These are phyloP conservation scores for Alternaria incomplexa DNA, from an alignment of 2,329 filamentous ascomycete genomes.

Conservation along the genomic window DNA sequence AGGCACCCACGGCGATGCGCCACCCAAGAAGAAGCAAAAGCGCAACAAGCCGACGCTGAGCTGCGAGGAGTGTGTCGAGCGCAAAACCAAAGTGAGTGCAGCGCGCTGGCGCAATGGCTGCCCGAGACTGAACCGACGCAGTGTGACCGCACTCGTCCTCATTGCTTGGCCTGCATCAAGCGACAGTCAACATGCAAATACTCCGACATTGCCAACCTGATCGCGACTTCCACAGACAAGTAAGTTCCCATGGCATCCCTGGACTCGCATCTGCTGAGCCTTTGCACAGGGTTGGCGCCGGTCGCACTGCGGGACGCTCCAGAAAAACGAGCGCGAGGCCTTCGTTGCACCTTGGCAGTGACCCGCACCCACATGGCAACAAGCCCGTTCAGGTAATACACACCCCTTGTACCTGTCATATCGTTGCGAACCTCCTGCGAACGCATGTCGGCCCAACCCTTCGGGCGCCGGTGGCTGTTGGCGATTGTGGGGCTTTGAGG, in stretches of 20 bases:
- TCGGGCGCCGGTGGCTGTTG: not conserved
- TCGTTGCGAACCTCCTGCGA: conserved; percentile 8
- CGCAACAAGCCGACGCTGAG: conserved; percentile 83
- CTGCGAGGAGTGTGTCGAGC: conserved; percentile 79
- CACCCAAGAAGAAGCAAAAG: conserved; percentile 75
- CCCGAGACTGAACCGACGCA: conserved; percentile 44
- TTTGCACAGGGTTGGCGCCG: conserved; percentile 31
- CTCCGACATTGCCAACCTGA: conserved; percentile 75
- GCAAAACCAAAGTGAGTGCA: conserved; percentile 74
- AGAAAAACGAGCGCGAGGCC: conserved; percentile 40
- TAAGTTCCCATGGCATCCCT: conserved; percentile 36
- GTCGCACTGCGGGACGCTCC: conserved; percentile 31
- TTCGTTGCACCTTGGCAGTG: conserved; percentile 25
- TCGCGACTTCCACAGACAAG: conserved; percentile 65
- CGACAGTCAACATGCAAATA: conserved; percentile 78
- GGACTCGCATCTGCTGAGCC: conserved; percentile 26
- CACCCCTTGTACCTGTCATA: conserved; percentile 21
- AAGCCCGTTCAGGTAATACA: conserved; percentile 38
- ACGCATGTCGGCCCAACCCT: conserved; percentile 20
- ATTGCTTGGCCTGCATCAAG: conserved; percentile 68
- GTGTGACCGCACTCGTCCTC: conserved; percentile 76
- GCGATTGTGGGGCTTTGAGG: not conserved
- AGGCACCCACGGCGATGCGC: conserved; percentile 27
- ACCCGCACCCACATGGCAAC: conserved; percentile 29
- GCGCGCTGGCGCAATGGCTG: not conserved